Base-by-base conservation (phyloP, 495 filamentous ascomycete species). In the Aspergillus indologenus region DNA sequence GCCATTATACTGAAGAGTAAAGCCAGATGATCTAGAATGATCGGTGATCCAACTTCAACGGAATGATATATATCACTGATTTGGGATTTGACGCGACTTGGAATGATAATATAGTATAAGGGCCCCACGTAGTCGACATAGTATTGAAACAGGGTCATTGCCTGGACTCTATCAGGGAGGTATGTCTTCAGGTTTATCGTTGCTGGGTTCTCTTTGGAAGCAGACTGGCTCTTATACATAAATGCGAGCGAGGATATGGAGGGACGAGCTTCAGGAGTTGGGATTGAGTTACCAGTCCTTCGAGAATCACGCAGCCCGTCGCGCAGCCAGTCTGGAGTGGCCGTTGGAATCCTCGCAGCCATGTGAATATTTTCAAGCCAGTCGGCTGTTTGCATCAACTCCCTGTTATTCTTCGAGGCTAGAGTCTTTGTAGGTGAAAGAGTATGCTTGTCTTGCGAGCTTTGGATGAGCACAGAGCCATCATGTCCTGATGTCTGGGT, bases 351-450 rank as follows among this genome's bases (percentile, higher is more conserved):
- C 3, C 72, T 71, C 20, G 71, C 71, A 0, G 63, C 69, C 71
- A 79, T 73, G 54, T 78, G 64, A 21, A 78, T 77, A 11, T 64
- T 71, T 53, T 77, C 74, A 6, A 78, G 69, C 64, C 70, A 65
- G 24, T 74, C 68, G 21, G 70, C 70, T 2, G 71, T 74, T 19
- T 51, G 34, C 21, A 64, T 17, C 4, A 69, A 59, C 12, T 73
- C 70, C 31, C 68, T 65, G 19, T 40, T 46, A 43, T 55, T 47
- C 2, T 46, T 54, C 8, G 21, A 42, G 19, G 9, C 21, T 19
- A 43, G 7, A 18, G 24, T 24, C 14, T 23, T 53, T 42, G 54
- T 20, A 15, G 48, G 15, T 45, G 3, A 8, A 50, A 22, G 31
- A 45, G 14, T 45, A 19, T 2, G 14, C 14, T 14, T 1, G 43